These are phyloP conservation scores for Zygosaccharomyces siamensis DNA, from an alignment of 805 yeast species.

Conservation along the genomic window DNA sequence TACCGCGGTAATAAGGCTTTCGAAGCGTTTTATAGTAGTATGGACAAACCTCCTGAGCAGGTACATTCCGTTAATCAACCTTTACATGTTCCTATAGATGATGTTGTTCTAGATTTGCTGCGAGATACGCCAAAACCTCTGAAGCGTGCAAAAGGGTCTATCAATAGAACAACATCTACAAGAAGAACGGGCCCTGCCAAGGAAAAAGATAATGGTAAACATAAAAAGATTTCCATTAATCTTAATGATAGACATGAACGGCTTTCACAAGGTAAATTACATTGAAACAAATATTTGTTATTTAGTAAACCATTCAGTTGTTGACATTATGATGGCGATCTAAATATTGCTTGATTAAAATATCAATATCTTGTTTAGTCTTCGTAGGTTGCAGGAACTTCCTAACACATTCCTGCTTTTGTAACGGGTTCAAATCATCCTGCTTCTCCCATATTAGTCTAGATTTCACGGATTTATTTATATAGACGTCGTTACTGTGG, in stretches of 20 bases:
- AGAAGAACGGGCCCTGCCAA: not conserved
- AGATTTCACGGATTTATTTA: not conserved
- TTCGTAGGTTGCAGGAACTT: slow-evolving; percentile 9
- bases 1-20: slow-evolving; percentile 15
- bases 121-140: slow-evolving; percentile 3
- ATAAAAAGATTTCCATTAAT: not conserved
- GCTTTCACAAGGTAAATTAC: not conserved
- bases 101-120: slow-evolving; percentile 17
- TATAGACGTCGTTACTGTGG: slow-evolving; percentile 8
- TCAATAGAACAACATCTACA: not conserved
- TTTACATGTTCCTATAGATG: slow-evolving; percentile 12
- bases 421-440: slow-evolving; percentile 2
- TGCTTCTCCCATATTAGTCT: not conserved
- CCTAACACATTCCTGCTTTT: slow-evolving; percentile 5
- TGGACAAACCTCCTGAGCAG: slow-evolving; percentile 11
- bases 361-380: slow-evolving; percentile 5
- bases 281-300: not conserved
- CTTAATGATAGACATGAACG: not conserved
- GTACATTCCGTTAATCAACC: slow-evolving; percentile 4
- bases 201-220: not conserved
- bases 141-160: not conserved
- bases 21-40: slow-evolving; percentile 16
- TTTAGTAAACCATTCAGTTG: not conserved
- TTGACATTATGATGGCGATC: slow-evolving; percentile 6
- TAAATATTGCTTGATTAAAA: slow-evolving; percentile 3